Evolutionary conservation across 2,329 filamentous ascomycete species (phyloP), one percentile per base, ranked within the genome.

Genomic region (Penicillium sclerotigenum): DNA sequence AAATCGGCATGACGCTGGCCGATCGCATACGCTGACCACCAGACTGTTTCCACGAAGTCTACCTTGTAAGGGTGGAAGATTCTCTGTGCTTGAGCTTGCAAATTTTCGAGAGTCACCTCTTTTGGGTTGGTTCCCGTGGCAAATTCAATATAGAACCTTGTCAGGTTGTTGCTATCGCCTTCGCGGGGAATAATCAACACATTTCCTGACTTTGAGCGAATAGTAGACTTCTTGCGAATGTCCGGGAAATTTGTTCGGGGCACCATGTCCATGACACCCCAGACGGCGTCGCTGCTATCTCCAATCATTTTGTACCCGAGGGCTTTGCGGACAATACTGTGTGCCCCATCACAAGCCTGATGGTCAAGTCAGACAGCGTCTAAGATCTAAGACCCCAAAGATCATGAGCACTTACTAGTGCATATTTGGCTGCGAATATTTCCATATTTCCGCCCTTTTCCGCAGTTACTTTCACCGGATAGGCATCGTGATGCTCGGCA

Each of bases 21-120:
- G 55, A 89, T 86, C 62, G 85, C 81, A 68, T 89, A 90, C 41
- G 85, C 83, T 43, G 86, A 87, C 75, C 89, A 90, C 86, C 87
- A 90, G 3, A 72, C 66, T 2, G 83, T 85, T 52, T 81, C 79
- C 0, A 76, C 76, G 49, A 84, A 78, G 0, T 84, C 79, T 59
- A 86, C 75, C 0, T 64, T 58, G 54, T 84, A 86, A 0, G 83
- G 84, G 0, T 69, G 59, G 48, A 87, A 81, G 38, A 87, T 82
- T 0, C 70, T 72, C 34, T 75, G 72, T 0, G 83, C 83, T 0
- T 79, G 76, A 3, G 72, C 61, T 54, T 86, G 83, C 1, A 87
- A 71, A 38, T 82, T 76, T 24, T 77, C 76, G 0, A 85, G 71
- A 2, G 71, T 81, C 34, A 87, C 80, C 20, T 79, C 74, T 55